Conservation (phyloP, 2,329 filamentous ascomycete species). For the Botryotinia globosa region DNA sequence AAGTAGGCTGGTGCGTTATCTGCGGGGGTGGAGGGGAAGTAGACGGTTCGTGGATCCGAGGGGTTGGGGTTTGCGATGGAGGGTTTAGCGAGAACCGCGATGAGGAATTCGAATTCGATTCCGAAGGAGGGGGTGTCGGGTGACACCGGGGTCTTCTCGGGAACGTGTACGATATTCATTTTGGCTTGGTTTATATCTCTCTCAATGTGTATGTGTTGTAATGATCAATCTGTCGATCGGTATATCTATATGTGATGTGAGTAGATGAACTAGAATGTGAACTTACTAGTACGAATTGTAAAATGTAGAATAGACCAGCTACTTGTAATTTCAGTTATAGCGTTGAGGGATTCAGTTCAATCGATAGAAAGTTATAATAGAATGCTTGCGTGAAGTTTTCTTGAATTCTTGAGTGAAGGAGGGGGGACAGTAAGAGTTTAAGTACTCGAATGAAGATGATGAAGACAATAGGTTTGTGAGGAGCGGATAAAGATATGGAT, state of each 20-base stretch:
- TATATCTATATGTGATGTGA: neutral
- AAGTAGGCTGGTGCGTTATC: neutral
- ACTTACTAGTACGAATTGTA: neutral
- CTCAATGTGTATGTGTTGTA: neutral
- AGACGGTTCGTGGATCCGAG: neutral
- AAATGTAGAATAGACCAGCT: neutral
- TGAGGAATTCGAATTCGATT: conserved; percentile 31
- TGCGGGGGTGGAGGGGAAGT: neutral
- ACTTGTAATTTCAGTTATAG: neutral
- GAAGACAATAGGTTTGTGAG: neutral
- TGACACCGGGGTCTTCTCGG: neutral
- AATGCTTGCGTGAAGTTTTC: neutral
- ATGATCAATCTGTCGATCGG: neutral
- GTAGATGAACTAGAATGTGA: neutral
- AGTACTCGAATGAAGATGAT: neutral
- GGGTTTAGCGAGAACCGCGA: conserved; percentile 9
- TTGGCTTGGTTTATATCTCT: neutral
- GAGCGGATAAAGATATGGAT: neutral
- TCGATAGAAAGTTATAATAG: neutral
- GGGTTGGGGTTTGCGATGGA: neutral
- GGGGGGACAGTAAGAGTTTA: neutral
- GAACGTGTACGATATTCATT: neutral
- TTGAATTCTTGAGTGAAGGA: neutral
- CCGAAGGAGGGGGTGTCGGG: conserved; percentile 28
- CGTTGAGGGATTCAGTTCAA: neutral